Conservation (phyloP, 2,329 filamentous ascomycete species). For the Pseudogymnoascus sp. region DNA sequence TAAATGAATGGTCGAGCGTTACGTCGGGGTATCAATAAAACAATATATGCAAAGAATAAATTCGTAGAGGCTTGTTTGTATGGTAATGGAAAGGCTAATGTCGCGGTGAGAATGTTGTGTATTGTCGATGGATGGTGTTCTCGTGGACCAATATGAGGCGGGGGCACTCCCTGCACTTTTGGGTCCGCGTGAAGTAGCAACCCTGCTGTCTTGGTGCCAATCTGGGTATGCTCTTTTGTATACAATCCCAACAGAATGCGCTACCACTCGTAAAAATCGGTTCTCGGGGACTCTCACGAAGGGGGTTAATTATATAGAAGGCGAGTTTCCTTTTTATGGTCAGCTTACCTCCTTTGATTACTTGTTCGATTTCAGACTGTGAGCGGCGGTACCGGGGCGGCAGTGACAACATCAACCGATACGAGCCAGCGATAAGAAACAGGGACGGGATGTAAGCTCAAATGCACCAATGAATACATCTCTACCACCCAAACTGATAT, state of each 20-base stretch:
- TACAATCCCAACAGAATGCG: neutral
- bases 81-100: neutral
- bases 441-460: neutral
- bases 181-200: constrained; percentile 3
- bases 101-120: neutral
- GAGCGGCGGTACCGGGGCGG: neutral
- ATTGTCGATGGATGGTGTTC: neutral
- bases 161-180: constrained; percentile 2
- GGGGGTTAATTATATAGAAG: neutral
- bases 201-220: constrained; percentile 7
- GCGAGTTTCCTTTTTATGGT: neutral
- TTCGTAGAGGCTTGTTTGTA: neutral
- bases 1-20: neutral
- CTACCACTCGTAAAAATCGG: neutral
- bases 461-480: neutral
- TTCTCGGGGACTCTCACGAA: neutral
- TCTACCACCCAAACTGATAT: neutral
- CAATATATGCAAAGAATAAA: neutral
- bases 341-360: neutral
- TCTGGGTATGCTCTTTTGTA: neutral
- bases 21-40: neutral
- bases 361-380: neutral
- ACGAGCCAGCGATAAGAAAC: constrained; percentile 3
- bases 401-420: constrained; percentile 2
- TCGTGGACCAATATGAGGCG: constrained; percentile 9